Base-by-base conservation (phyloP, 164 flowering plant genomes). In the Chimonanthus salicifolius region DNA sequence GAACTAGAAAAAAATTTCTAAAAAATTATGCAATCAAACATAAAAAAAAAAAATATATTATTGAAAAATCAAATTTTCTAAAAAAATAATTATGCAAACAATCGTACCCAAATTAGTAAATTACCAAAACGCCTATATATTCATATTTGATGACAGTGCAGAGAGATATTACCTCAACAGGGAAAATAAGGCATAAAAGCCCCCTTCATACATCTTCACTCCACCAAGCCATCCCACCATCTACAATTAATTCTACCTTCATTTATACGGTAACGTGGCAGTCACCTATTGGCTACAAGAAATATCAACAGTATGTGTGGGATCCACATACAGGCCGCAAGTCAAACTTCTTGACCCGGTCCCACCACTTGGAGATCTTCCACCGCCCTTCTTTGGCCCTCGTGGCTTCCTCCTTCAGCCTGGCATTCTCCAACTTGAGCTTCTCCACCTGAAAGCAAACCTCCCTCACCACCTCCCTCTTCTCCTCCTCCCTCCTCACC, bases 331-430 rank as follows among this genome's bases (percentile, higher is more conserved):
- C 3, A 10, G 65, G 60, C 13, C 20, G 3, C 46, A 65, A 66
- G 48, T 88, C 91, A 68, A 84, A 51, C 69, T 74, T 86, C 83
- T 72, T 85, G 11, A 86, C 77, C 71, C 68, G 75, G 13, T 63
- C 82, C 87, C 85, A 86, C 83, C 78, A 83, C 74, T 62, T 75
- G 0, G 70, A 49, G 20, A 49, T 6, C 33, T 62, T 49, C 46
- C 46, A 70, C 67, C 68, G 21, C 54, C 4, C 21, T n/a, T 54
- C 71, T n/a, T 4, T 54, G 2, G 60, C 60, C 44, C 50, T 67
- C 11, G 5, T n/a, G 11, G 58, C 74, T 21, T 67, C 70, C 67
- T 69, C 78, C 71, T 63, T 76, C 16, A 79, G 75, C 71, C 74
- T 68, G 7, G 72, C 76, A 9, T 77, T 81, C 72, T 76, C 84